phyloP scores from a whole-genome alignment of 1,284 basidiomycete genomes.

The Lentinus polychrous region DNA sequence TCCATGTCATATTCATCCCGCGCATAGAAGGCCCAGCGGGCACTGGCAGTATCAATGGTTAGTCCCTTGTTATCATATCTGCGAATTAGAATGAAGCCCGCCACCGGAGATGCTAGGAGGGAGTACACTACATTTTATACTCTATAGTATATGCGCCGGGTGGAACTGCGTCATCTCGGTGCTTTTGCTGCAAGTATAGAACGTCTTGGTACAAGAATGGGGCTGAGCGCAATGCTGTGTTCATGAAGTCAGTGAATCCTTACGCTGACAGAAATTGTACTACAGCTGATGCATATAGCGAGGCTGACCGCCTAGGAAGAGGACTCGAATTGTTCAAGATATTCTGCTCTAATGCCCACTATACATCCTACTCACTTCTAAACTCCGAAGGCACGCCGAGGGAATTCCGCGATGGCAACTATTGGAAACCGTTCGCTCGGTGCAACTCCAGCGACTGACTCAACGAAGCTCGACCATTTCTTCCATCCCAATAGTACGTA shows the following conservation, averaged over 20 bases:
- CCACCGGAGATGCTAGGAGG: too few relatives aligned
- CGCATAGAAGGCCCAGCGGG: too few relatives aligned
- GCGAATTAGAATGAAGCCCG: too few relatives aligned
- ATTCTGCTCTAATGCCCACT: neutral
- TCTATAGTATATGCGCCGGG: too few relatives aligned
- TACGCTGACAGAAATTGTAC: neutral
- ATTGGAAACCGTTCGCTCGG: neutral
- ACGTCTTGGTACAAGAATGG: too few relatives aligned
- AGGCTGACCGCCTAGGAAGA: neutral
- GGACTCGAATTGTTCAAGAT: neutral
- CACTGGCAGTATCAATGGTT: too few relatives aligned
- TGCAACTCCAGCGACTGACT: neutral
- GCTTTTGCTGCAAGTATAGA: too few relatives aligned
- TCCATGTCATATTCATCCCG: too few relatives aligned
- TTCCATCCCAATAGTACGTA: neutral
- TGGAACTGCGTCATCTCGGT: too few relatives aligned
- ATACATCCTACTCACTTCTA: neutral
- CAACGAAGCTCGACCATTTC: neutral
- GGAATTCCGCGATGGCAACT: neutral
- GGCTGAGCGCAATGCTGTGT: neutral
- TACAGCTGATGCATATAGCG: neutral
- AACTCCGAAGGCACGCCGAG: slow-evolving; percentile 6
- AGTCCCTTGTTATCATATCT: too few relatives aligned
- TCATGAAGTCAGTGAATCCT: neutral
- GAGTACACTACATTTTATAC: too few relatives aligned